Percentiles rank a stretch among this genome's conserved stretches.
Evolutionary conservation across 805 yeast species (phyloP).

Genomic region (Kuraishia ogatae): DNA sequence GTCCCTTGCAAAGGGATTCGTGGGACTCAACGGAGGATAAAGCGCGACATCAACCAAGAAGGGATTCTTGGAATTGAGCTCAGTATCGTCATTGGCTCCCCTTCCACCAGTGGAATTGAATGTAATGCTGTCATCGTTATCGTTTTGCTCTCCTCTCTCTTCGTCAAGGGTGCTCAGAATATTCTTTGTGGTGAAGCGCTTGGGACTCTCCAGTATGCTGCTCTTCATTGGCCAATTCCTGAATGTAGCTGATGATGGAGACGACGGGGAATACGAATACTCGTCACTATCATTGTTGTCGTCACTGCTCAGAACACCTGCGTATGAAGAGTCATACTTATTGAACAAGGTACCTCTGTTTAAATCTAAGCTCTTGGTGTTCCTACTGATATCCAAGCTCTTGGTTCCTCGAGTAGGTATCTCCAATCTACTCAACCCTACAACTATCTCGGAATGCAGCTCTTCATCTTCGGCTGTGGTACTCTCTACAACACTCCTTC

Average conservation of each 20-base stretch:
- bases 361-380: conserved; percentile 3
- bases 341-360: conserved; percentile 4
- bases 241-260: background rate
- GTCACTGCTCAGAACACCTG: conserved; percentile 2
- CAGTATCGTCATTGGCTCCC: background rate
- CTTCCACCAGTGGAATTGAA: background rate
- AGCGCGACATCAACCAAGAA: background rate
- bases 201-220: background rate
- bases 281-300: conserved; percentile 1
- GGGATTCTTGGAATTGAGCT: background rate
- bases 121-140: background rate
- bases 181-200: background rate
- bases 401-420: conserved; percentile 10
- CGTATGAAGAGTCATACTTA: background rate
- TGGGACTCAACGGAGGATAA: background rate
- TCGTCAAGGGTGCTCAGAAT: background rate
- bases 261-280: background rate
- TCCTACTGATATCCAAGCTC: conserved; percentile 22
- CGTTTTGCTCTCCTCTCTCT: background rate
- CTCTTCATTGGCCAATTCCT: background rate
- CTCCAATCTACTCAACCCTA: background rate
- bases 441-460: conserved; percentile 6
- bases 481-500: conserved; percentile 17
- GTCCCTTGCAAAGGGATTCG: background rate
- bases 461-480: conserved; percentile 11